Percentiles rank a stretch among this genome's conserved stretches.
phyloP scores from a whole-genome alignment of 2,329 filamentous ascomycete species.

The Trichophyton verrucosum region DNA sequence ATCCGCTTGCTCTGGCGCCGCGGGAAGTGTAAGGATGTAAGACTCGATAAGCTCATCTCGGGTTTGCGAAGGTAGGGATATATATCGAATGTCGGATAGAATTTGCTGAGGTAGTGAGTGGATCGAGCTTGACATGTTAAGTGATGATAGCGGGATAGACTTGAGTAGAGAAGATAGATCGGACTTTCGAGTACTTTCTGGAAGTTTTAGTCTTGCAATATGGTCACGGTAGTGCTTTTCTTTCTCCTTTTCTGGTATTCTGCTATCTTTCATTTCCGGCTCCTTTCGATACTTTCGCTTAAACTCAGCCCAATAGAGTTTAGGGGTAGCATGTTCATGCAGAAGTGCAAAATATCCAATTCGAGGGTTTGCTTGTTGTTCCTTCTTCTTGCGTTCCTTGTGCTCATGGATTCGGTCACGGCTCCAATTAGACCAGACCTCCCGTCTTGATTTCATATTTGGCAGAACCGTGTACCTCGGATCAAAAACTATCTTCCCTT shows the following conservation, averaged over 20 bases:
- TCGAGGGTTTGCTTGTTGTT: conserved; percentile 70
- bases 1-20: conserved; percentile 25
- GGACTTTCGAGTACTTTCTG: conserved; percentile 35
- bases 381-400: conserved; percentile 58
- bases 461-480: conserved; percentile 70
- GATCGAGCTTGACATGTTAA: conserved; percentile 30
- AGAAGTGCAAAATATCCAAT: conserved; percentile 75
- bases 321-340: conserved; percentile 69
- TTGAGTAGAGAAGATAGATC: conserved; percentile 36
- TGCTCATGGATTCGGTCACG: conserved; percentile 60
- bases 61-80: conserved; percentile 28
- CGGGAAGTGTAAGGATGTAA: conserved; percentile 32
- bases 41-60: conserved; percentile 32
- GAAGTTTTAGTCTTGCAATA: conserved; percentile 34
- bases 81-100: conserved; percentile 34
- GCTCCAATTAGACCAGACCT: conserved; percentile 76
- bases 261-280: conserved; percentile 49
- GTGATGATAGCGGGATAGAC: conserved; percentile 27
- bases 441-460: conserved; percentile 69
- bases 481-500: conserved; percentile 71
- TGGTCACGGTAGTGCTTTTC: conserved; percentile 39
- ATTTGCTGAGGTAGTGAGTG: conserved; percentile 31
- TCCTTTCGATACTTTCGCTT: conserved; percentile 81
- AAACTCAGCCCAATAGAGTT: conserved; percentile 96
- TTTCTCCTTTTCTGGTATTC: conserved; percentile 36